Evolutionary conservation across 805 yeast species (phyloP), one percentile per base, ranked within the genome.

Genomic region (Saccharomycopsis microspora): DNA sequence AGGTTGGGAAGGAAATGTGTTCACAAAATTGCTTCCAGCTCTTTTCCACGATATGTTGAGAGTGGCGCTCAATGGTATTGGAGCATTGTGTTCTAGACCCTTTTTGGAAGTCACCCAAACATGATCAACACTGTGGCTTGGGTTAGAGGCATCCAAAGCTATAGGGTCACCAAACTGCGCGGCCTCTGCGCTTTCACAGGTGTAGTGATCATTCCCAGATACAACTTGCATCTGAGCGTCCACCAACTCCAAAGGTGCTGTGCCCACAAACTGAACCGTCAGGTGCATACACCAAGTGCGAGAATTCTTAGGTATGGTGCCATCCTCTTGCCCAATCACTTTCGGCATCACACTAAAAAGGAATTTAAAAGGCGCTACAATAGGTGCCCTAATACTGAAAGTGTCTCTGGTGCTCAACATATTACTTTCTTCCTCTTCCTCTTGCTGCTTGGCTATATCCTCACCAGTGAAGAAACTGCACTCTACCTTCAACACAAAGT

Each of bases 11-110:
- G 53, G 54, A 45, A 58, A 74, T 3, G 44, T 53, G 50, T 68
- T 70, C 33, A 40, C 4, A 5, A 32, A 9, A 2, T 55, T 58
- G 1, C 52, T 47, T 0, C 48, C 56, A 35, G 47, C 42, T 40
- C 75, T 55, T 48, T 54, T 62, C 72, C 73, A 72, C 29, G 56
- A 57, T 27, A 70, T 53, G 0, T 39, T 49, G 1, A 60, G 58
- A 1, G 54, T 48, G 0, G 60, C 60, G 1, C 56, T 54, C 4
- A 70, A 55, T 4, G 60, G 56, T 3, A 68, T 67, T 44, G 64
- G 68, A 45, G 75, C 57, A 49, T 68, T 70, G 9, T 51, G 41
- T 57, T 58, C 51, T 9, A 33, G 11, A 28, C 10, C 32, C 19
- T 39, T 55, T 56, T 7, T 60, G 39, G 39, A 46, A 54, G 46